A percentile compares a stretch with the other conserved stretches of the same genome.
Evolutionary conservation across 371 early-diverging fungal genomes (phyloP).

Genomic region (Dichotomocladium elegans): DNA sequence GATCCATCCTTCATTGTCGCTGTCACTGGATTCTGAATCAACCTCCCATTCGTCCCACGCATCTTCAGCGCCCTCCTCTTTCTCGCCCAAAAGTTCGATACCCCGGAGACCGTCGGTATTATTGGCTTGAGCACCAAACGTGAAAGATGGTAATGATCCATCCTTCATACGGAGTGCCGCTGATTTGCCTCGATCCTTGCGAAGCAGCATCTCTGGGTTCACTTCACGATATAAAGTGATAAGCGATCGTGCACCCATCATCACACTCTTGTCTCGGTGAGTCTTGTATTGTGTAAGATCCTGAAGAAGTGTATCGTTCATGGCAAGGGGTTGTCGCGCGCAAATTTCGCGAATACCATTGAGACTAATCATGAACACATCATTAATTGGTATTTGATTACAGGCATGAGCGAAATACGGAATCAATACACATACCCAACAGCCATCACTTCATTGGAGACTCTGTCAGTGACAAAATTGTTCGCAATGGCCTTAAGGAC

Average conservation of each 20-base stretch:
- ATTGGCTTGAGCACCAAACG: conserved; percentile 69
- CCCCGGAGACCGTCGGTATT: conserved; percentile 72
- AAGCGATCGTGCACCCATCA: conserved; percentile 88
- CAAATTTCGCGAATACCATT: conserved; percentile 95
- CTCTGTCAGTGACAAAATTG: conserved; percentile 92
- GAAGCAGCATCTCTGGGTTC: conserved; percentile 87
- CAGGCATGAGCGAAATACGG: neutral
- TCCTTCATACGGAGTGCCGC: conserved; percentile 71
- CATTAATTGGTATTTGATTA: neutral
- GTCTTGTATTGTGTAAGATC: conserved; percentile 88
- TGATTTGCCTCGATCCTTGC: conserved; percentile 89
- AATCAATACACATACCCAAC: conserved; percentile 57
- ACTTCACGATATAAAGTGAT: conserved; percentile 88
- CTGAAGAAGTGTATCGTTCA: conserved; percentile 81
- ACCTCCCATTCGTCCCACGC: conserved; percentile 63
- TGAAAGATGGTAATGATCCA: conserved; percentile 48
- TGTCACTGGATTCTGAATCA: conserved; percentile 49
- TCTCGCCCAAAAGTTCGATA: conserved; percentile 61
- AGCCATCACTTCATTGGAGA: conserved; percentile 88
- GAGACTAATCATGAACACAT: too few species aligned
- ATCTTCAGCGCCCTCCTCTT: conserved; percentile 45
- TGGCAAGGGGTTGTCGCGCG: conserved; percentile 85
- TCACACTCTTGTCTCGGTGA: conserved; percentile 87
- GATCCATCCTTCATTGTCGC: conserved; percentile 44
- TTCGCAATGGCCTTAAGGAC: conserved; percentile 88